Evolutionary conservation across 441 rosid genomes (phyloP).

Genomic region (Iberis amara): DNA sequence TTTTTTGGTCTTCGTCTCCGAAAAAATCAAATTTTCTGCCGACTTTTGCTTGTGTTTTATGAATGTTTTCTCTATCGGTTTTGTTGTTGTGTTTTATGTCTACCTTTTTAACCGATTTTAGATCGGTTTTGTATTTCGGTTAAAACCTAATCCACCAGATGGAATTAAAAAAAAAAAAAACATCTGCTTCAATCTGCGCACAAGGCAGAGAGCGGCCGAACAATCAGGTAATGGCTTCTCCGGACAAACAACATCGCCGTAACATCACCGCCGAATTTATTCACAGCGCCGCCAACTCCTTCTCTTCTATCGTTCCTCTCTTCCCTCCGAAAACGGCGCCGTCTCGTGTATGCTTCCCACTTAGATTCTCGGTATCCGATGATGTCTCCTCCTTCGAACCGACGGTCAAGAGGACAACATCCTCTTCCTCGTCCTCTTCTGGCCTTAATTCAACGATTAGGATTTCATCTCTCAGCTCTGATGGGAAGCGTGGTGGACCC

Average conservation of each 20-base stretch:
- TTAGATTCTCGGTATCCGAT: slow-evolving; percentile 44
- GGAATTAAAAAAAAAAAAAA: no score
- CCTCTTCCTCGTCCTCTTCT: slow-evolving; percentile 50
- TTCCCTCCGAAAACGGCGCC: slow-evolving; percentile 33
- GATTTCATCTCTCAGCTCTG: slow-evolving; percentile 59
- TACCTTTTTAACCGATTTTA: no score
- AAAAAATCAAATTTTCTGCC: no score
- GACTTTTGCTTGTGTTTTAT: no score
- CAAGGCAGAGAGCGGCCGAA: no score
- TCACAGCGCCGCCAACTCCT: slow-evolving; percentile 37
- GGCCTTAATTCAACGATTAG: slow-evolving; percentile 77
- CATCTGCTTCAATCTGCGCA: no score
- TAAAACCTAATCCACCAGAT: no score
- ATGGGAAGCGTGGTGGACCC: slow-evolving; percentile 68
- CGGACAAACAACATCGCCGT: slow-evolving; percentile 38
- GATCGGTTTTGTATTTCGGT: no score
- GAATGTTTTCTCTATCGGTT: no score
- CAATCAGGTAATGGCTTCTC: slow-evolving; percentile 36
- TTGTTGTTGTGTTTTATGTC: no score
- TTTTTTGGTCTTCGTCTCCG: no score
- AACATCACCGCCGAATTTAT: slow-evolving; percentile 35
- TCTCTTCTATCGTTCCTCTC: slow-evolving; percentile 40
- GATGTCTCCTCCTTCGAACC: slow-evolving; percentile 44
- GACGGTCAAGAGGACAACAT: slow-evolving; percentile 34
- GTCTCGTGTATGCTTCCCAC: slow-evolving; percentile 54